Percentiles rank a stretch among this genome's conserved stretches.
Conservation (phyloP, 2,329 filamentous ascomycete species). For the Biscogniauxia sp. region DNA sequence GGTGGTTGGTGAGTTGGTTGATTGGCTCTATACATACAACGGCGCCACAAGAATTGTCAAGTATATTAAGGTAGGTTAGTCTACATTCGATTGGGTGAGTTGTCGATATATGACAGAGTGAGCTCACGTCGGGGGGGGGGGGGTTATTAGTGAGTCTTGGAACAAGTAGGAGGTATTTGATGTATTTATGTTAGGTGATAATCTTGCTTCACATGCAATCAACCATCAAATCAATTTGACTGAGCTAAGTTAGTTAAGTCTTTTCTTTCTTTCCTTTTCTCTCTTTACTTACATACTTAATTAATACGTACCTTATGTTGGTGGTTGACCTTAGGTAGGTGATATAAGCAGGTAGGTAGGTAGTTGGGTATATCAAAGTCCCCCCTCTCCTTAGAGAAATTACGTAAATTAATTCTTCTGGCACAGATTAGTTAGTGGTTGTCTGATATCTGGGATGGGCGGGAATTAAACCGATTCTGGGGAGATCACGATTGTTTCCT, state of each 20-base stretch:
- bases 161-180: background rate
- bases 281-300: too few species aligned
- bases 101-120: background rate
- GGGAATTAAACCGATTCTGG: too few species aligned
- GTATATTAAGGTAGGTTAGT: too few species aligned
- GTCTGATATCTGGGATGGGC: too few species aligned
- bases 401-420: background rate
- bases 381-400: background rate
- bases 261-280: background rate
- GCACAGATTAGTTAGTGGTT: too few species aligned
- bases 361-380: too few species aligned
- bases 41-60: too few species aligned
- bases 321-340: background rate
- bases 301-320: background rate
- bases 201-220: background rate
- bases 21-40: background rate
- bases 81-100: too few species aligned
- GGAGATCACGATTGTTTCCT: too few species aligned
- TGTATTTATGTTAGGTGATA: background rate
- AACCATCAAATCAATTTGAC: background rate
- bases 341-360: too few species aligned
- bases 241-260: background rate
- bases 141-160: background rate
- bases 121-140: constrained; percentile 10
- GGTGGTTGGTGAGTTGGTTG: background rate